phyloP scores from a whole-genome alignment of 106 monocot genomes.

The Dioscorea alata region DNA sequence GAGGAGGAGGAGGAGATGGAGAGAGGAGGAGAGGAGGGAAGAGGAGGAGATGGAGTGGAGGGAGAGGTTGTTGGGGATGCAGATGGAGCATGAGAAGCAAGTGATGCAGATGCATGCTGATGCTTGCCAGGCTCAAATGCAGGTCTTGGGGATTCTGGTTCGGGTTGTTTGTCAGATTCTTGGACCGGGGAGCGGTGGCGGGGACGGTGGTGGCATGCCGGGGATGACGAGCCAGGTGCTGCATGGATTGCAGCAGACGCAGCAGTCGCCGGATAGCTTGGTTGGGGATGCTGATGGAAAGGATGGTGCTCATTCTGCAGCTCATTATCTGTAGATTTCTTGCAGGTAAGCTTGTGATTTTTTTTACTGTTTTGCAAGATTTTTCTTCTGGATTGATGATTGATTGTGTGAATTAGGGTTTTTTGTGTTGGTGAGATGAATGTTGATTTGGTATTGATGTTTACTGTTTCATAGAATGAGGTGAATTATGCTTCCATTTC shows the following conservation, averaged over 20 bases:
- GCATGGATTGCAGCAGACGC: constrained; percentile 18
- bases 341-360: too few relatives aligned
- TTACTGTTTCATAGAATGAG: too few relatives aligned
- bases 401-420: too few relatives aligned
- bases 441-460: too few relatives aligned
- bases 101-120: constrained; percentile 59
- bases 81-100: constrained; percentile 62
- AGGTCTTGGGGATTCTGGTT: constrained; percentile 21
- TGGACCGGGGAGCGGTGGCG: constrained; percentile 7
- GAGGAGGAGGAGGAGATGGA: constrained; percentile 22
- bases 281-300: constrained; percentile 29
- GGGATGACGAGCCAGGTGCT: constrained; percentile 17
- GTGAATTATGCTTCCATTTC: too few relatives aligned
- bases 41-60: constrained; percentile 61
- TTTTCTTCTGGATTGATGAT: too few relatives aligned
- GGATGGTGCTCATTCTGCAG: constrained; percentile 29
- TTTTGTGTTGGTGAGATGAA: too few relatives aligned
- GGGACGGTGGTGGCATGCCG: constrained; percentile 7
- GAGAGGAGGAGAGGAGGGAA: constrained; percentile 44
- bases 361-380: too few relatives aligned
- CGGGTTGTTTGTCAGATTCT: constrained; percentile 36
- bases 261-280: constrained; percentile 29
- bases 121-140: constrained; percentile 42
- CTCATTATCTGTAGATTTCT: constrained; percentile 22
- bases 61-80: constrained; percentile 46